Base-by-base conservation (phyloP, 129 eudicot genomes). In the Helichrysum umbraculigerum region DNA sequence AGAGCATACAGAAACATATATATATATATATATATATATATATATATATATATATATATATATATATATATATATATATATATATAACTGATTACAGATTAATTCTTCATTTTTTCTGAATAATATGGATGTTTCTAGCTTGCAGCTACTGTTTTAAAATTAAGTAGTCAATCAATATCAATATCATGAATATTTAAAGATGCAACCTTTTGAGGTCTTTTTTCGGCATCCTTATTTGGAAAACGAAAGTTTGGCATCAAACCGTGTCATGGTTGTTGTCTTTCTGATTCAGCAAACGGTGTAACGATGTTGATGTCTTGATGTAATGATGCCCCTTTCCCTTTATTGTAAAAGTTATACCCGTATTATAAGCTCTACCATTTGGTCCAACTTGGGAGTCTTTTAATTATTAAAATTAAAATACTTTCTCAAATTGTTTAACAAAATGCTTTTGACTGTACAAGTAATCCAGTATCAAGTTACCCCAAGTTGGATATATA, bases 331-430 rank as follows among this genome's bases (percentile, higher is more conserved):
- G n/a, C 76, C 22, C 63, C 58, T 73, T 64, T 3, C 64, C 64
- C 37, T 80, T 80, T 74, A 75, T 80, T 74, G 76, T 57, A 58
- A 33, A 58, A 47, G 6, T 73, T 80, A 66, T 44, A 44, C 51
- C 10, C 9, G 72, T 65, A 58, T 67, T 4, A n/a, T 42, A 50
- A 29, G 70, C 20, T 22, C 71, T 16, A 66, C 76, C 42, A 65
- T 41, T 57, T 50, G 42, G 83, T 80, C 82, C 75, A 74, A 74
- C 22, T 74, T 58, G 71, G 79, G 56, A 15, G 72, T 42, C 57
- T 80, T 66, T 56, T 6, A 2, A 44, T 44, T 44, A 44, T 30
- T 2, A 30, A 11, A 41, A 66, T 22, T 1, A 75, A 75, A 60
- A 41, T 25, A 14, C 12, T 7, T 70, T 59, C n/a, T 70, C 52